Percentiles rank a stretch among this genome's conserved stretches.
phyloP scores from a whole-genome alignment of 352 stramenopile genomes.

The Globisporangium acanthophoron region DNA sequence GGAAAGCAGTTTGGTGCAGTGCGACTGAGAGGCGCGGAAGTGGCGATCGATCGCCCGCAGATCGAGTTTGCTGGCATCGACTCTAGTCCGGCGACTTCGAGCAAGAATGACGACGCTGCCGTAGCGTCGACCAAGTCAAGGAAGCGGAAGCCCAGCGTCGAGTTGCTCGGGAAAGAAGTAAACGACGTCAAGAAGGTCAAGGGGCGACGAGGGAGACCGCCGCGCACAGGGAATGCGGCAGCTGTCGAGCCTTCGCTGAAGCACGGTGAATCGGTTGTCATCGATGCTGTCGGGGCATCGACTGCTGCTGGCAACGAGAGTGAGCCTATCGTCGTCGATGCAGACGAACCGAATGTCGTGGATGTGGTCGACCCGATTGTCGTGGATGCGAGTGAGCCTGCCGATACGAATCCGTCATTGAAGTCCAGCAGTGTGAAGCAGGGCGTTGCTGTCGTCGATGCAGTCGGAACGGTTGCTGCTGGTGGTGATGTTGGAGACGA shows the following conservation, averaged over 20 bases:
- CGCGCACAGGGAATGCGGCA: constrained; percentile 1
- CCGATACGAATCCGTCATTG: too few species aligned
- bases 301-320: too few species aligned
- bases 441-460: not conserved
- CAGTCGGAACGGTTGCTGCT: not conserved
- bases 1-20: not conserved
- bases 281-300: too few species aligned
- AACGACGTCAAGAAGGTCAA: constrained; percentile 24
- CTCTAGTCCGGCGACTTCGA: not conserved
- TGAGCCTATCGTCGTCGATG: not conserved
- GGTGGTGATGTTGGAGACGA: not conserved
- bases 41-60: not conserved
- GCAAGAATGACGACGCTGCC: constrained; percentile 2
- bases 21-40: not conserved
- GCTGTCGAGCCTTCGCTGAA: too few species aligned
- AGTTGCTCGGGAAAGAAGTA: constrained; percentile 10
- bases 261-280: too few species aligned
- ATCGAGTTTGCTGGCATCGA: constrained; percentile 2
- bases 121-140: constrained; percentile 1
- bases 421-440: not conserved
- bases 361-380: too few species aligned
- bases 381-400: too few species aligned
- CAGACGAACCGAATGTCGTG: not conserved
- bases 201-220: constrained; percentile 14
- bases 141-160: constrained; percentile 37